Conservation (phyloP, 345 rosid genomes). For the Citrus unshiu region DNA sequence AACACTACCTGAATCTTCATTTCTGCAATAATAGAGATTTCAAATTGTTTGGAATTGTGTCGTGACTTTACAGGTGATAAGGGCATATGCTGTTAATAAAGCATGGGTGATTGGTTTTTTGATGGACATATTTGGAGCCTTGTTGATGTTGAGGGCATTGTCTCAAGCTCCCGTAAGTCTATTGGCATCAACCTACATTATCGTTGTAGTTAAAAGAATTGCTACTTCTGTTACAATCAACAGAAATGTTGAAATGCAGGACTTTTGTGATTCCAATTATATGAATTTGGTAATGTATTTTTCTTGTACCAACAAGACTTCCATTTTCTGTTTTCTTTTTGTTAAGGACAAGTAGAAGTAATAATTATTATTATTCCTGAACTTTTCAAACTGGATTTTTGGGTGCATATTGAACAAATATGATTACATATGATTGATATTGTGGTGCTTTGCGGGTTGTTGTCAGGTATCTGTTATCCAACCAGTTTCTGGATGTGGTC, state of each 20-base stretch:
- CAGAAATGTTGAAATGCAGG: neutral
- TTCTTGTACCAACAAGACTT: neutral
- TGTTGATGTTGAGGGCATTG: conserved; percentile 87
- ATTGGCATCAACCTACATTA: neutral
- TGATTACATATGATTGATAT: conserved; percentile 5
- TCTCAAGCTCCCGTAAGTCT: conserved; percentile 87
- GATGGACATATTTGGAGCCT: conserved; percentile 88
- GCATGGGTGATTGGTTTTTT: conserved; percentile 82
- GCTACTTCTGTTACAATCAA: neutral
- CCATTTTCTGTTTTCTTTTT: neutral
- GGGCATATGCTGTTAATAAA: conserved; percentile 74
- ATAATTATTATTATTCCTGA: neutral
- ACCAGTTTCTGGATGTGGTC: conserved; percentile 98
- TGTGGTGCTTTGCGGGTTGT: neutral
- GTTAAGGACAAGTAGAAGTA: neutral
- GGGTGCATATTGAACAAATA: neutral
- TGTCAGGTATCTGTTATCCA: conserved; percentile 90
- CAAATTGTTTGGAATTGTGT: neutral
- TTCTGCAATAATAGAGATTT: neutral
- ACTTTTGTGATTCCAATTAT: neutral
- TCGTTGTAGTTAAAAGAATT: neutral
- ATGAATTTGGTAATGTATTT: neutral
- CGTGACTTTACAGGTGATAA: conserved; percentile 49
- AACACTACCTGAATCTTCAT: neutral
- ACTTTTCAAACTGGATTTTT: neutral